phyloP scores from a whole-genome alignment of 2,329 filamentous ascomycete genomes.

The Penicillium fuscoglaucum region DNA sequence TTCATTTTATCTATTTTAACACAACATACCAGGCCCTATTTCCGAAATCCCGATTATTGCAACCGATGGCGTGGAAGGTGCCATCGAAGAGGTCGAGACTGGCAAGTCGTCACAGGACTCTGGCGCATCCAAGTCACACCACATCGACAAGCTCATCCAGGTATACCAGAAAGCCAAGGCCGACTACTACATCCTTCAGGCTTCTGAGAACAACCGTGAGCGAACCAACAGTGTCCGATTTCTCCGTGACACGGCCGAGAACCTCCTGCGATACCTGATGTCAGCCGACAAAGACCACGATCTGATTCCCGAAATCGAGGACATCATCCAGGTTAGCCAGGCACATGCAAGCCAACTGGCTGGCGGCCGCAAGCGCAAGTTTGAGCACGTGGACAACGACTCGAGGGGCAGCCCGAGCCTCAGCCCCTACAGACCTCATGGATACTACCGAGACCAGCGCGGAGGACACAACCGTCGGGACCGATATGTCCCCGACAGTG shows the following conservation, averaged over 20 bases:
- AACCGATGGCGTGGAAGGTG: neutral
- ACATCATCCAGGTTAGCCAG: slow-evolving; percentile 36
- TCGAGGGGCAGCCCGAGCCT: neutral
- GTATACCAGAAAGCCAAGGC: slow-evolving; percentile 40
- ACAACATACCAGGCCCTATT: neutral
- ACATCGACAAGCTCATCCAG: slow-evolving; percentile 25
- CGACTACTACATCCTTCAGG: slow-evolving; percentile 33
- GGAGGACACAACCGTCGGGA: neutral
- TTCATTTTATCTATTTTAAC: neutral
- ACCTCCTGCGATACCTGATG: slow-evolving; percentile 38
- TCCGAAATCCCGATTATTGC: neutral
- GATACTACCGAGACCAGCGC: neutral
- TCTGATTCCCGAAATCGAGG: slow-evolving; percentile 36
- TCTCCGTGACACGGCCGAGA: slow-evolving; percentile 48
- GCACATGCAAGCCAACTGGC: slow-evolving; percentile 38
- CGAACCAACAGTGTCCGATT: slow-evolving; percentile 38
- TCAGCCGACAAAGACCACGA: slow-evolving; percentile 27
- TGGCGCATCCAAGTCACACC: slow-evolving; percentile 7
- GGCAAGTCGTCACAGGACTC: neutral
- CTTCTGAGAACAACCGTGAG: slow-evolving; percentile 24
- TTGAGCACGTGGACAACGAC: slow-evolving; percentile 27
- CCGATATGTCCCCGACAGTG: neutral
- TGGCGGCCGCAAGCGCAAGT: slow-evolving; percentile 43
- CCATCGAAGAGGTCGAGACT: neutral
- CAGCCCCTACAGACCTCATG: neutral